A percentile compares a stretch with the other conserved stretches of the same genome.
phyloP scores from a whole-genome alignment of 441 rosid genomes.

The Croton laevigatus region DNA sequence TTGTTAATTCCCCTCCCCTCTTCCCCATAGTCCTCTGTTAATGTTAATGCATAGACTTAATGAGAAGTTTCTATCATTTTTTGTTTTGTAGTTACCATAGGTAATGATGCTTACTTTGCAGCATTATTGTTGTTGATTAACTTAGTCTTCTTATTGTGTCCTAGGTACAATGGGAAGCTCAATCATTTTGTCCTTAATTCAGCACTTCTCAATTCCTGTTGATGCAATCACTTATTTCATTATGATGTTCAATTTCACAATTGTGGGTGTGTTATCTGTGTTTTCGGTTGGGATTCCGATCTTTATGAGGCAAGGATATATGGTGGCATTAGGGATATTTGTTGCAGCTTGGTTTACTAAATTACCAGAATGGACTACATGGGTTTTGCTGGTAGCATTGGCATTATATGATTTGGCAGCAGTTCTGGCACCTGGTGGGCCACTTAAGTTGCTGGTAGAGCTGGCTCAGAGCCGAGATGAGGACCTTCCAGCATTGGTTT shows the following conservation, averaged over 20 bases:
- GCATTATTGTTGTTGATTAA: background rate
- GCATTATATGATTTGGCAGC: constrained; percentile 91
- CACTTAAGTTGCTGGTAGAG: constrained; percentile 88
- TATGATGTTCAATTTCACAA: constrained; percentile 75
- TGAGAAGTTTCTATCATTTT: background rate
- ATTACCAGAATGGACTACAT: constrained; percentile 95
- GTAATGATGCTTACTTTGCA: background rate
- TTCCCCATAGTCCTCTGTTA: too few relatives aligned
- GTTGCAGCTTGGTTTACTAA: constrained; percentile 95
- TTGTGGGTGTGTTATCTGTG: constrained; percentile 77
- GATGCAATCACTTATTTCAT: constrained; percentile 73
- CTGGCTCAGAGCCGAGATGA: constrained; percentile 84
- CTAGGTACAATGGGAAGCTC: constrained; percentile 92
- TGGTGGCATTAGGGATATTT: constrained; percentile 81
- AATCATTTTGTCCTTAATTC: constrained; percentile 70
- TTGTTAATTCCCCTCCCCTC: too few relatives aligned
- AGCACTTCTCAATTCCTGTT: constrained; percentile 77
- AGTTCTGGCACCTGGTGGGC: constrained; percentile 95
- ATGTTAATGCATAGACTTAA: background rate
- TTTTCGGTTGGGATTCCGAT: constrained; percentile 76
- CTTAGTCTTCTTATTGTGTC: constrained; percentile 4
- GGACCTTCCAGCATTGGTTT: constrained; percentile 92
- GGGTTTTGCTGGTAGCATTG: constrained; percentile 79
- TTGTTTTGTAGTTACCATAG: background rate
- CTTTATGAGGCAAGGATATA: constrained; percentile 73